Conservation (phyloP, 1,139 yeast species). For the Yamadazyma mexicana region DNA sequence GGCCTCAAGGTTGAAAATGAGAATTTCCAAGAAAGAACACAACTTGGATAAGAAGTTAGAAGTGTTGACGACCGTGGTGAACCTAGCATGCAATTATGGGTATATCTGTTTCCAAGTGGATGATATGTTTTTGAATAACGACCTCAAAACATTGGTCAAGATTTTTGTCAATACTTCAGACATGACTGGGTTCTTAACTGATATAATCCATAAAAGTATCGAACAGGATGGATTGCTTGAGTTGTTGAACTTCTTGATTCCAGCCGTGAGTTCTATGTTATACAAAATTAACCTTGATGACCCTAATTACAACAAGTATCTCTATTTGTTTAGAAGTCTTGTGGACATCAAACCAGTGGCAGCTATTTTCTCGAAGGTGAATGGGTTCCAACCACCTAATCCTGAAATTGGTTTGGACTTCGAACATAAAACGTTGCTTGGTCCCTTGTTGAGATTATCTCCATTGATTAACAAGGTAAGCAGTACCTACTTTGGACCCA, state of each 20-base stretch:
- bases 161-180: slow-evolving; percentile 28
- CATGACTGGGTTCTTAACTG: slow-evolving; percentile 56
- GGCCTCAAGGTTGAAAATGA: slow-evolving; percentile 38
- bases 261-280: slow-evolving; percentile 37
- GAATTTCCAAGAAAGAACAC: slow-evolving; percentile 42
- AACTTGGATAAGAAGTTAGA: slow-evolving; percentile 35
- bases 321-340: slow-evolving; percentile 59
- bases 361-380: slow-evolving; percentile 54
- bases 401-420: slow-evolving; percentile 45
- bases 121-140: slow-evolving; percentile 57
- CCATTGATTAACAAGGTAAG: slow-evolving; percentile 56
- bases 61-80: slow-evolving; percentile 49
- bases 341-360: slow-evolving; percentile 66
- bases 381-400: slow-evolving; percentile 52
- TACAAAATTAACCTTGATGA: slow-evolving; percentile 41
- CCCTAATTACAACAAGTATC: slow-evolving; percentile 49
- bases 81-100: slow-evolving; percentile 65
- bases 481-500: slow-evolving; percentile 47
- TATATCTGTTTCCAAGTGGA: slow-evolving; percentile 68
- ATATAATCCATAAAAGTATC: slow-evolving; percentile 56
- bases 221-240: slow-evolving; percentile 69
- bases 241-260: slow-evolving; percentile 56
- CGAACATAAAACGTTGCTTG: slow-evolving; percentile 67
- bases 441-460: slow-evolving; percentile 74
- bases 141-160: slow-evolving; percentile 28